These are phyloP conservation scores for Pichia inconspicua DNA, from an alignment of 1,139 yeast genomes.

Conservation along the genomic window DNA sequence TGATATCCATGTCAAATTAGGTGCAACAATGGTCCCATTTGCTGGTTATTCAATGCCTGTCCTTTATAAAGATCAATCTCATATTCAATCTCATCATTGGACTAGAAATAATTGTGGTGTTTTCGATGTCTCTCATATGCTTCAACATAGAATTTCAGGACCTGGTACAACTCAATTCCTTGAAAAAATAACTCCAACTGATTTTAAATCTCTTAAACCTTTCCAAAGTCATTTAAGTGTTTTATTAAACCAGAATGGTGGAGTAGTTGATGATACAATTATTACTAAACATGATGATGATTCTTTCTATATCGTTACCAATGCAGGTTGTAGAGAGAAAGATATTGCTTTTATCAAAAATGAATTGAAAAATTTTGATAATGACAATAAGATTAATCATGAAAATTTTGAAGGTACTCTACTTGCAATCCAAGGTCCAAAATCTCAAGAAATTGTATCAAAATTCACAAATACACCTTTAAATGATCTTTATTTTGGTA, in stretches of 20 bases:
- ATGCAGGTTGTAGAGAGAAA: constrained; percentile 88
- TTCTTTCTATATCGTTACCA: constrained; percentile 84
- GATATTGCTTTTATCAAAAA: constrained; percentile 58
- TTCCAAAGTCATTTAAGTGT: constrained; percentile 72
- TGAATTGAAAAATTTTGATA: constrained; percentile 39
- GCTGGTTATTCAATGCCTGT: constrained; percentile 97
- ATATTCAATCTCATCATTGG: constrained; percentile 92
- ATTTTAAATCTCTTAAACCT: constrained; percentile 47
- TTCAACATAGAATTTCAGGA: constrained; percentile 76
- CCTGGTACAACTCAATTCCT: constrained; percentile 59
- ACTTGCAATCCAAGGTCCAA: constrained; percentile 89
- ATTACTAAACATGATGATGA: constrained; percentile 78
- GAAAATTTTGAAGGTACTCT: constrained; percentile 65
- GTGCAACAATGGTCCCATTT: constrained; percentile 90
- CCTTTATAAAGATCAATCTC: constrained; percentile 70
- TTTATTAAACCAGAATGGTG: constrained; percentile 63
- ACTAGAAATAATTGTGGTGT: constrained; percentile 81
- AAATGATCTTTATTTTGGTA: constrained; percentile 63
- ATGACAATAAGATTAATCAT: constrained; percentile 44
- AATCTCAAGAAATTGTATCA: constrained; percentile 58
- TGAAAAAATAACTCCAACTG: constrained; percentile 81
- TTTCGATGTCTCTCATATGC: constrained; percentile 96
- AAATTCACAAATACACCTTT: constrained; percentile 56
- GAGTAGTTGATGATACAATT: constrained; percentile 89
- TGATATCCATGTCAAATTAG: constrained; percentile 67